phyloP scores from a whole-genome alignment of 805 yeast genomes.

The Saccharomycopsis sp. region DNA sequence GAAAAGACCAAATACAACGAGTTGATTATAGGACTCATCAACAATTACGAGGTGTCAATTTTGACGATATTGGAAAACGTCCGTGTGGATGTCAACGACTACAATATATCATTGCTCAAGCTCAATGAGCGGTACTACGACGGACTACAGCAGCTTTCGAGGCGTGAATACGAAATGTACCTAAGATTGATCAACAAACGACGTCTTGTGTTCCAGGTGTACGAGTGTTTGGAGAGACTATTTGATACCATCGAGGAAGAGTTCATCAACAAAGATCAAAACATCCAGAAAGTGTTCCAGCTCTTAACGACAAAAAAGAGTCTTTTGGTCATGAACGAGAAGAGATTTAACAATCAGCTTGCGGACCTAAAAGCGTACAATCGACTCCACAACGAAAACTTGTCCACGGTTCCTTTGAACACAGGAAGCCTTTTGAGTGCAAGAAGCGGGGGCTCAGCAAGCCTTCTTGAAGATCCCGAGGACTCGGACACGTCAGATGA shows the following conservation, averaged over 20 bases:
- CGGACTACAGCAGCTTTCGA: conserved; percentile 4
- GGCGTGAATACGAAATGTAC: conserved; percentile 8
- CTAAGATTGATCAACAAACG: conserved; percentile 8
- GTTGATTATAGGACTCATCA: conserved; percentile 8
- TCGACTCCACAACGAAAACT: not conserved
- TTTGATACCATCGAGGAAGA: conserved; percentile 4
- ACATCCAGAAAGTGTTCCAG: not conserved
- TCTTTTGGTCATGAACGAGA: not conserved
- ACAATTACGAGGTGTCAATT: conserved; percentile 19
- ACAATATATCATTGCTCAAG: conserved; percentile 11
- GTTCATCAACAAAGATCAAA: not conserved
- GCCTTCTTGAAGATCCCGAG: not conserved
- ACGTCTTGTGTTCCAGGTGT: conserved; percentile 7
- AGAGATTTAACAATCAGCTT: not conserved
- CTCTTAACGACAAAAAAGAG: not conserved
- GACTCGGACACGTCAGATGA: not conserved
- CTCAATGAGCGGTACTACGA: conserved; percentile 3
- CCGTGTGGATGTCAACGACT: conserved; percentile 16
- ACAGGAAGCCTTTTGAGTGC: not conserved
- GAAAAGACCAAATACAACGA: conserved; percentile 4
- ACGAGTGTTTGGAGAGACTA: conserved; percentile 7
- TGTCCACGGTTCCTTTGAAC: not conserved
- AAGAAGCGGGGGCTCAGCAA: not conserved
- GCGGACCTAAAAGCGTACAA: not conserved
- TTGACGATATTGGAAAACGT: conserved; percentile 13